Base-by-base conservation (phyloP, 106 monocot species). In the Dioscorea alata region DNA sequence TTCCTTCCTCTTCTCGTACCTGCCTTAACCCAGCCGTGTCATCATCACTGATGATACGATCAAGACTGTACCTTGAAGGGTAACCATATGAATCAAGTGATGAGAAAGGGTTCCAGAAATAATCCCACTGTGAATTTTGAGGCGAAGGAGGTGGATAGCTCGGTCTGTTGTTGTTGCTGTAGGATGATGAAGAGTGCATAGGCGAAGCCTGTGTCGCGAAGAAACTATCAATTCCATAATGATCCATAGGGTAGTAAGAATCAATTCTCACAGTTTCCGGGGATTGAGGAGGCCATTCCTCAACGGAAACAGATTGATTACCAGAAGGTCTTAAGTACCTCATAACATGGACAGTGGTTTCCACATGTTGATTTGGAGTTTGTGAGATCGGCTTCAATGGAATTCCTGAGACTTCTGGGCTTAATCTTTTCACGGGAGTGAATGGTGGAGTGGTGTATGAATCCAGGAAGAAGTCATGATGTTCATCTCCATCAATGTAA, bases 71-170 rank as follows among this genome's bases (percentile, higher is more conserved):
- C 48, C 70, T 67, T 12, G 69, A 59, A 24, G 79, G 68, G 32
- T 80, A 82, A 0, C 66, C 69, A 64, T 82, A 78, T 12, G 20
- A 23, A 68, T 88, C 79, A 68, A 78, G 59, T 10, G 88, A 77
- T 7, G 84, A 80, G 70, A 93, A 93, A 14, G 86, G 88, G 70
- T 91, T 91, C 91, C 91, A 95, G 22, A 94, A 94, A 60, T 75
- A 84, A 58, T 94, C 93, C 90, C 90, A 87, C 57, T 80, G 81
- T 31, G 87, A 73, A 42, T 69, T 77, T 57, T 86, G 75, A 23
- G 91, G 80, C 50, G 90, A 86, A 19, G 71, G 70, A 2, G 86
- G 89, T 53, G 82, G 85, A 64, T 79, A 76, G 65, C 57, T 77
- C 60, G 69, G 61, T 59, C 66, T 66, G 59, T 61, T 70, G 66